Evolutionary conservation across 352 stramenopile species (phyloP).

Genomic region (Aphanomyces astaci): DNA sequence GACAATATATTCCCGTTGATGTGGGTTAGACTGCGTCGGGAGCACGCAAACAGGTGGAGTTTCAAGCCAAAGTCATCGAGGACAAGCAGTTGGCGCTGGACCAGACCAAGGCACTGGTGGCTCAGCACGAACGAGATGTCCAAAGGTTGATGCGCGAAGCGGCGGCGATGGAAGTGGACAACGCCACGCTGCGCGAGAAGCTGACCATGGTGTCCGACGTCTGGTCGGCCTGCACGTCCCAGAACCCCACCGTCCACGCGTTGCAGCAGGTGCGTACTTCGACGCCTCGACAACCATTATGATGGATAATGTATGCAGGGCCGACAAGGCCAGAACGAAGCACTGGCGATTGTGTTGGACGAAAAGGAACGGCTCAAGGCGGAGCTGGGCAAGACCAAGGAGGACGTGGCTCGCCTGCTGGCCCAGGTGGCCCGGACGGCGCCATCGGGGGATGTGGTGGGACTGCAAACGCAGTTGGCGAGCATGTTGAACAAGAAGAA

Average conservation of each 20-base stretch:
- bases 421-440: conserved; percentile 29
- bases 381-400: conserved; percentile 36
- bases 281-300: background rate
- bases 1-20: background rate
- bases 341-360: conserved; percentile 6
- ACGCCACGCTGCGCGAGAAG: background rate
- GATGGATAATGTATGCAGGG: background rate
- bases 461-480: background rate
- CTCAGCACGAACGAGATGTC: background rate
- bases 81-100: conserved; percentile 5
- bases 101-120: background rate
- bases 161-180: background rate
- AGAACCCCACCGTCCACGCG: background rate
- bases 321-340: conserved; percentile 7
- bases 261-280: background rate
- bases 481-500: conserved; percentile 11
- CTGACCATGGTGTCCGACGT: conserved; percentile 1
- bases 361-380: conserved; percentile 3
- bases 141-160: background rate
- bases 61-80: background rate
- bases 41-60: conserved; percentile 2
- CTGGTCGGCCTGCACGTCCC: background rate
- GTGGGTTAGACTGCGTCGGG: background rate
- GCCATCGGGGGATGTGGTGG: background rate
- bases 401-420: conserved; percentile 33